Evolutionary conservation across 345 rosid genomes (phyloP).

Genomic region (Corchorus olitorius): DNA sequence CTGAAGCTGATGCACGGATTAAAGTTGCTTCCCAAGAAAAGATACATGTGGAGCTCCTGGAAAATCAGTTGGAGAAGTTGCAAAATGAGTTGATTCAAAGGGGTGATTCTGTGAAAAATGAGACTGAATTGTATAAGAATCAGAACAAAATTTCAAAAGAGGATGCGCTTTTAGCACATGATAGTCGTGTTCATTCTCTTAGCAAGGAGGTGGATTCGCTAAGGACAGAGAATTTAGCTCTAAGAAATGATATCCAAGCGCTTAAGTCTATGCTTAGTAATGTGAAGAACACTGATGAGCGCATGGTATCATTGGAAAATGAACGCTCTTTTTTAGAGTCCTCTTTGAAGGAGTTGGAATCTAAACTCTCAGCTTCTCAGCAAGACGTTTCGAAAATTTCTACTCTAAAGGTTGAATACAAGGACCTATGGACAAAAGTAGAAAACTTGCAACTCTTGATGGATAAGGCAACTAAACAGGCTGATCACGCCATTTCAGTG

Average conservation of each 20-base stretch:
- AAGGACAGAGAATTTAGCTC: slow-evolving; percentile 62
- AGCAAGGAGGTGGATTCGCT: slow-evolving; percentile 62
- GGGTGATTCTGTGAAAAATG: slow-evolving; percentile 31
- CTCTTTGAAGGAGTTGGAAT: slow-evolving; percentile 71
- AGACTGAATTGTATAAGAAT: slow-evolving; percentile 23
- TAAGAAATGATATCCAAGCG: slow-evolving; percentile 65
- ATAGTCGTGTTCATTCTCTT: slow-evolving; percentile 46
- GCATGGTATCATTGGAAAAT: slow-evolving; percentile 63
- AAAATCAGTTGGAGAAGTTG: slow-evolving; percentile 70
- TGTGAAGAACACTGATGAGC: slow-evolving; percentile 64
- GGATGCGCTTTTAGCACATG: slow-evolving; percentile 31
- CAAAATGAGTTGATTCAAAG: slow-evolving; percentile 50
- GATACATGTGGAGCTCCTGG: slow-evolving; percentile 66
- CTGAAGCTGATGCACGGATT: slow-evolving; percentile 89
- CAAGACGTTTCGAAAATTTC: slow-evolving; percentile 73
- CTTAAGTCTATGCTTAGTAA: slow-evolving; percentile 55
- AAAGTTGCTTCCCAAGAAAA: slow-evolving; percentile 77
- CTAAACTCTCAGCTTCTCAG: slow-evolving; percentile 65
- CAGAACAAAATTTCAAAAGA: slow-evolving; percentile 27
- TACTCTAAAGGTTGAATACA: slow-evolving; percentile 65
- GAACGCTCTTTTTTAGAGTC: slow-evolving; percentile 63
- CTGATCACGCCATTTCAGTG: slow-evolving; percentile 76
- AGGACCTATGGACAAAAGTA: slow-evolving; percentile 71
- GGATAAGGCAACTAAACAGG: slow-evolving; percentile 76
- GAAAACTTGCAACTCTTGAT: slow-evolving; percentile 64